These are phyloP conservation scores for Nicotiana knightiana DNA, from an alignment of 257 asterid genomes.

Conservation along the genomic window DNA sequence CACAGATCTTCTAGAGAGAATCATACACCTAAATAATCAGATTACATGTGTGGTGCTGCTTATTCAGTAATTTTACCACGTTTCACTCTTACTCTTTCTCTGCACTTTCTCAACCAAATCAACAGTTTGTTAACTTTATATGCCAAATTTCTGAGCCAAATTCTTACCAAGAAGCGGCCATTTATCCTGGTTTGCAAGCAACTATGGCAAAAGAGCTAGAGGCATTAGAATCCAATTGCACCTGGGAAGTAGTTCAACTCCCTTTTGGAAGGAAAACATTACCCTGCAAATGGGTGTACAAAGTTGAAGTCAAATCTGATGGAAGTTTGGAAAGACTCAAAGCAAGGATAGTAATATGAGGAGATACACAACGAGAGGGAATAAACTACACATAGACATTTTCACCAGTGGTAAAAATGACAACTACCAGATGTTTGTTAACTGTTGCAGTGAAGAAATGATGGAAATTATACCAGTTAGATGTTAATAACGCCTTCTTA, in stretches of 20 bases:
- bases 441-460: not conserved
- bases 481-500: no score
- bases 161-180: not conserved
- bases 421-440: not conserved
- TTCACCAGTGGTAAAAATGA: not conserved
- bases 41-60: not conserved
- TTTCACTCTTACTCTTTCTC: not conserved
- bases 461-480: no score
- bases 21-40: no score
- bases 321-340: not conserved
- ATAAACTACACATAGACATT: not conserved
- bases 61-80: not conserved
- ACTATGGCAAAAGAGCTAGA: not conserved
- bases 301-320: not conserved
- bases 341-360: no score
- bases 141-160: not conserved
- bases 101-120: not conserved
- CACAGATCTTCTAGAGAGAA: not conserved
- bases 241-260: not conserved
- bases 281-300: not conserved
- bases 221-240: not conserved
- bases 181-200: not conserved
- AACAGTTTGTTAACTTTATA: not conserved
- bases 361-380: not conserved
- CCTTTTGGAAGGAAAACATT: not conserved